Percentiles rank a stretch among this genome's conserved stretches.
Evolutionary conservation across 306 rosid species (phyloP).

Genomic region (Mimosa pudica): DNA sequence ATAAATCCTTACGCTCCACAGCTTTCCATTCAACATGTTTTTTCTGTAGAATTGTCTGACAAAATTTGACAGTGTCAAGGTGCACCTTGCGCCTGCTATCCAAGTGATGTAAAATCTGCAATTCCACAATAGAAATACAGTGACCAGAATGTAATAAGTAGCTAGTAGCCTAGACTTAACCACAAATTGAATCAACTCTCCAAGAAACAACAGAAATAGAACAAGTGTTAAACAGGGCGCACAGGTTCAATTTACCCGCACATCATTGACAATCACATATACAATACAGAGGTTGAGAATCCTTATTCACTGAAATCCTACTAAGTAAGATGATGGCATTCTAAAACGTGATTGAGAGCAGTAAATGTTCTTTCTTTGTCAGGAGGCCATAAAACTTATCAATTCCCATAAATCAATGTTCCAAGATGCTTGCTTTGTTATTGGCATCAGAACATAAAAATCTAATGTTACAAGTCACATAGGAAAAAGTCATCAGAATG

Average conservation of each 20-base stretch:
- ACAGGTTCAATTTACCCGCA: no score
- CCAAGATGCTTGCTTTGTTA: not conserved
- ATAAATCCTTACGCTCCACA: constrained; percentile 47
- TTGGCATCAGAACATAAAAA: not conserved
- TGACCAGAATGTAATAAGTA: constrained; percentile 3
- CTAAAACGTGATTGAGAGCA: not conserved
- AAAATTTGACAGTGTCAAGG: constrained; percentile 63
- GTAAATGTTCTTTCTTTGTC: not conserved
- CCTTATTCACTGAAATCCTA: constrained; percentile 7
- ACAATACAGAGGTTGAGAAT: not conserved
- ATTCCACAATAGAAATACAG: constrained; percentile 31
- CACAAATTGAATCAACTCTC: not conserved
- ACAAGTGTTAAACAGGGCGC: not conserved
- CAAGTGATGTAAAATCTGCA: constrained; percentile 60
- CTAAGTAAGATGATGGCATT: not conserved
- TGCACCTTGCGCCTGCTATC: constrained; percentile 71
- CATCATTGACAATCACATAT: no score
- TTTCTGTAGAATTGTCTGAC: constrained; percentile 67
- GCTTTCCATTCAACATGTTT: constrained; percentile 82
- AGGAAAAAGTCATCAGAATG: not conserved
- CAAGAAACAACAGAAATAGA: not conserved
- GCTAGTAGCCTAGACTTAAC: not conserved
- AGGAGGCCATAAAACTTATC: not conserved
- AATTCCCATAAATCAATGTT: not conserved
- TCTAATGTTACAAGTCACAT: not conserved